phyloP scores from a whole-genome alignment of 192 early-diverging fungal species.

The Mortierella claussenii region DNA sequence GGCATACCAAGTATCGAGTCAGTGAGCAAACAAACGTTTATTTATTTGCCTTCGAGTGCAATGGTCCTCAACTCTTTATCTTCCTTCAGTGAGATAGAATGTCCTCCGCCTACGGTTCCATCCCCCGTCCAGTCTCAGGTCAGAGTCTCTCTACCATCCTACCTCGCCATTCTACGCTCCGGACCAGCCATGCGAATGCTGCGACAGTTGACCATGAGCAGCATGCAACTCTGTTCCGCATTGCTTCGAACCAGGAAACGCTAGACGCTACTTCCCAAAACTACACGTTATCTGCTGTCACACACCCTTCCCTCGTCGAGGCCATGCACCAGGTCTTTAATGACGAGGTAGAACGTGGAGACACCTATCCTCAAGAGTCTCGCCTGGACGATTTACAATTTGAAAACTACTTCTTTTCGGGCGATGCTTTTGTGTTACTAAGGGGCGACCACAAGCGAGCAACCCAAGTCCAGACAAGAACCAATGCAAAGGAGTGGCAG shows the following conservation, averaged over 20 bases:
- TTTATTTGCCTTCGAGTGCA: no score
- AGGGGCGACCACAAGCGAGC: conserved; percentile 38
- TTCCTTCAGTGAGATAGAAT: no score
- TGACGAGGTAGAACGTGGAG: conserved; percentile 69
- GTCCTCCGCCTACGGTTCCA: conserved; percentile 50
- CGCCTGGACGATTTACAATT: conserved; percentile 55
- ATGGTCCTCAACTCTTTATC: no score
- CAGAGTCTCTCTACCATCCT: conserved; percentile 20
- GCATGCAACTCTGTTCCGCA: conserved; percentile 26
- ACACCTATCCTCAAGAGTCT: conserved; percentile 78
- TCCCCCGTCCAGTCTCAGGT: conserved; percentile 32
- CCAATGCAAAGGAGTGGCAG: conserved; percentile 40
- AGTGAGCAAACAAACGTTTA: no score
- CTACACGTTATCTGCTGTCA: conserved; percentile 10
- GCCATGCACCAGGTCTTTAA: conserved; percentile 69
- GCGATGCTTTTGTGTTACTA: conserved; percentile 64
- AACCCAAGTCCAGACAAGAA: conserved; percentile 15
- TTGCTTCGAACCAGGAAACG: conserved; percentile 9
- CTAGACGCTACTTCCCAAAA: background rate
- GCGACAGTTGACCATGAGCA: background rate
- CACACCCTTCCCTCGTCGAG: conserved; percentile 29
- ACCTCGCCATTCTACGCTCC: conserved; percentile 26
- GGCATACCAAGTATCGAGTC: no score
- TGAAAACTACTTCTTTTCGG: conserved; percentile 62
- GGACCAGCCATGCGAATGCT: background rate